Evolutionary conservation across 2,329 filamentous ascomycete genomes (phyloP).

Genomic region (Trichoderma oligosporum): DNA sequence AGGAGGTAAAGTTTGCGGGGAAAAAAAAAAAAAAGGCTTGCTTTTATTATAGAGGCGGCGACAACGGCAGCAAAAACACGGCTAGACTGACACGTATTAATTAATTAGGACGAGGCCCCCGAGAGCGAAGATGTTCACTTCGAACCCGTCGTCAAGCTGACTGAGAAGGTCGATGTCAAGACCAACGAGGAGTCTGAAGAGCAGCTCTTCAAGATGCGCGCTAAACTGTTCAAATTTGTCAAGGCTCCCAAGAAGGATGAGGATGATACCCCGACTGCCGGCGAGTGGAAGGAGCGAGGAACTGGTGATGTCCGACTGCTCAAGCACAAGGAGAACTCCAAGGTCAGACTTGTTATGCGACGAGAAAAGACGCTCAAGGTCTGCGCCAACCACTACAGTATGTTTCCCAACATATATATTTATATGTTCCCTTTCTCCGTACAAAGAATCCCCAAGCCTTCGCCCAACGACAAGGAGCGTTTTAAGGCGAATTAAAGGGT

Average conservation of each 20-base stretch:
- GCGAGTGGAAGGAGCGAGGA: slow-evolving; percentile 99
- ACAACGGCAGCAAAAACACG: too few relatives aligned
- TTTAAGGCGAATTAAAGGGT: neutral
- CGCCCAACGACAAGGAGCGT: too few relatives aligned
- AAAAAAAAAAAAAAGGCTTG: neutral
- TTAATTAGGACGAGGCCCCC: slow-evolving; percentile 64
- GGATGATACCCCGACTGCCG: slow-evolving; percentile 39
- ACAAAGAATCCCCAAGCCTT: neutral
- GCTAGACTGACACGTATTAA: too few relatives aligned
- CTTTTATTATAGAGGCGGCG: too few relatives aligned
- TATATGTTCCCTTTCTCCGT: neutral
- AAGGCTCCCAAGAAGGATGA: slow-evolving; percentile 49
- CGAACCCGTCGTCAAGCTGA: slow-evolving; percentile 92
- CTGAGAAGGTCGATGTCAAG: slow-evolving; percentile 94
- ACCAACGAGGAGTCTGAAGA: slow-evolving; percentile 98
- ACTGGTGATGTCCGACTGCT: slow-evolving; percentile 93
- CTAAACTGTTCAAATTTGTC: slow-evolving; percentile 99
- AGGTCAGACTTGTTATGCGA: slow-evolving; percentile 97
- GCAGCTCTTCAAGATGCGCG: slow-evolving; percentile 98
- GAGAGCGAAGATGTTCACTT: slow-evolving; percentile 95
- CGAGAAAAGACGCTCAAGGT: slow-evolving; percentile 99
- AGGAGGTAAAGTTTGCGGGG: slow-evolving; percentile 48
- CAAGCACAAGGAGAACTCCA: slow-evolving; percentile 98
- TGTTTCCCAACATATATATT: slow-evolving; percentile 37
- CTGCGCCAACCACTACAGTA: slow-evolving; percentile 99